Evolutionary conservation across 2,329 filamentous ascomycete genomes (phyloP), one percentile per base, ranked within the genome.

Genomic region (Conoideocrella luteorostrata): DNA sequence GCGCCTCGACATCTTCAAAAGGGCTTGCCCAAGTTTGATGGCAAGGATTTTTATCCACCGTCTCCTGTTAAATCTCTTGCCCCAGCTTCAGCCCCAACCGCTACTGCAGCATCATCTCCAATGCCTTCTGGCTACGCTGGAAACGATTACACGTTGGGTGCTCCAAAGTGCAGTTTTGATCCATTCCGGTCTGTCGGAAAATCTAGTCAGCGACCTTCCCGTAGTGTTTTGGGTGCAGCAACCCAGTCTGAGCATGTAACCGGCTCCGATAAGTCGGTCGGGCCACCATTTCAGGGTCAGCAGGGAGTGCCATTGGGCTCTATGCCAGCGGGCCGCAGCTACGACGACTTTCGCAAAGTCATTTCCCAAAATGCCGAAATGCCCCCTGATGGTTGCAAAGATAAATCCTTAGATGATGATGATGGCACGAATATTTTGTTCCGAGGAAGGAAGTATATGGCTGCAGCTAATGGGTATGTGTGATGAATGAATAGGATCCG

Each of bases 1-100:
- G 71, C 74, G 13, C 70, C 77, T 33, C 67, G 62, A 23, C 68
- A 71, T 50, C 66, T 68, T 11, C 66, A 72, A 39, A 68, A 64
- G 26, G 75, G 77, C 2, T 62, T 82, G 32, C 78, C 79, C 26
- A 82, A 78, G 57, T 84, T 79, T 52, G 78, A 83, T 50, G 78
- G 80, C 20, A 80, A 78, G 56, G 71, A 82, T 55, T 82, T 82
- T 51, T 82, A 81, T 48, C 75, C 73, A 23, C 63, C 75, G 3
- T 80, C 78, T 1, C 75, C 76, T 1, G 56, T 35, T 21, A 51
- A 50, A 18, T 36, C 34, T 28, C 32, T 39, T 4, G 7, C 12
- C 15, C 37, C 32, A n/a, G 41, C 38, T 13, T 38, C 30, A 15
- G 33, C 29, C 11, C 28, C 44, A 20, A 45, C 34, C 18, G 37